These are phyloP conservation scores for Rubroboletus satanas DNA, from an alignment of 768 basidiomycete genomes.

Conservation along the genomic window DNA sequence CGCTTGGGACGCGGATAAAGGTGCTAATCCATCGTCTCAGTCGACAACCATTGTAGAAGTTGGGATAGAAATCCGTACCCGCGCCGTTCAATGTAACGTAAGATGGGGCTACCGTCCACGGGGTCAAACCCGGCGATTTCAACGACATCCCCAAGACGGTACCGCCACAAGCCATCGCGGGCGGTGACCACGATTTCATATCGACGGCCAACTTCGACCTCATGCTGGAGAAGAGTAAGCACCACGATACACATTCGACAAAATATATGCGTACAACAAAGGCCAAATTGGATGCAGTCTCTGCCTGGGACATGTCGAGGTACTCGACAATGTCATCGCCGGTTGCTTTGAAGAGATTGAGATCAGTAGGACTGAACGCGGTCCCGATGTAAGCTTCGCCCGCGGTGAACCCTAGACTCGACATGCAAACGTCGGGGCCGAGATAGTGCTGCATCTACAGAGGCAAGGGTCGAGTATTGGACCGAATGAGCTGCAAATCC, in stretches of 20 bases:
- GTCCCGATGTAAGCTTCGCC: conserved; percentile 19
- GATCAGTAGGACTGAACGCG: conserved; percentile 3
- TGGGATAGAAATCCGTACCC: conserved; percentile 6
- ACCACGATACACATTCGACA: not conserved
- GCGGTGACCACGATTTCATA: conserved; percentile 21
- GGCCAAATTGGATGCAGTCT: conserved; percentile 10
- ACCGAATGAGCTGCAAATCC: not conserved
- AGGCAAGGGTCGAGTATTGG: not conserved
- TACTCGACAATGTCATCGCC: conserved; percentile 19
- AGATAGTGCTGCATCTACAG: conserved; percentile 14
- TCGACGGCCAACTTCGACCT: conserved; percentile 9
- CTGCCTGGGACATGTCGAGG: conserved; percentile 12
- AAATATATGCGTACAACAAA: conserved; percentile 6
- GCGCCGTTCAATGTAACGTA: conserved; percentile 20
- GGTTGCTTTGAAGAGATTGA: conserved; percentile 16
- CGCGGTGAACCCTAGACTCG: conserved; percentile 13
- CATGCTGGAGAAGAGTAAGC: conserved; percentile 13
- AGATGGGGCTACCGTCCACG: conserved; percentile 16
- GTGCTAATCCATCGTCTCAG: conserved; percentile 4
- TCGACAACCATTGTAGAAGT: not conserved
- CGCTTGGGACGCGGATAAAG: not conserved
- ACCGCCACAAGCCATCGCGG: conserved; percentile 23
- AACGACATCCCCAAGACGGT: conserved; percentile 22
- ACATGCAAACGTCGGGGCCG: conserved; percentile 12
- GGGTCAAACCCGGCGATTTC: conserved; percentile 18